These are phyloP conservation scores for Penicillium psychrofluorescens DNA, from an alignment of 495 filamentous ascomycete genomes.

Conservation along the genomic window DNA sequence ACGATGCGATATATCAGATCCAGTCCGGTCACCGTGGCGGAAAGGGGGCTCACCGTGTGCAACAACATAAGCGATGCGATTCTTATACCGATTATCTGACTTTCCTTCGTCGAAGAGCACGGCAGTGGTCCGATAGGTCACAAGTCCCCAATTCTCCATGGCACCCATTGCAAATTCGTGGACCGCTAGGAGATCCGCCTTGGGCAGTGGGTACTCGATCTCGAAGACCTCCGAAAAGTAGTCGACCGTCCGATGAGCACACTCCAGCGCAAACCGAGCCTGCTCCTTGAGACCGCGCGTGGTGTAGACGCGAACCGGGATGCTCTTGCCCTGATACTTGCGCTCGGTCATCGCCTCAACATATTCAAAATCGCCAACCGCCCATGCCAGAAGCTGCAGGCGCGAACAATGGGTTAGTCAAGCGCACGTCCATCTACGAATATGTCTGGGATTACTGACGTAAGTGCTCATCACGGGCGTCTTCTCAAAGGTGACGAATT, in stretches of 20 bases:
- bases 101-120: conserved; percentile 88
- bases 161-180: conserved; percentile 87
- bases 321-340: conserved; percentile 77
- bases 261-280: conserved; percentile 76
- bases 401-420: conserved; percentile 5
- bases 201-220: conserved; percentile 92
- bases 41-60: conserved; percentile 49
- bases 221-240: conserved; percentile 91
- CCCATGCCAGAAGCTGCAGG: conserved; percentile 77
- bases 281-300: conserved; percentile 86
- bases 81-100: conserved; percentile 80
- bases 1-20: conserved; percentile 4
- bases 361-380: conserved; percentile 93
- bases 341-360: conserved; percentile 82
- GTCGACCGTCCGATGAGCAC: conserved; percentile 83
- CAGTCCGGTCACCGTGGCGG: neutral
- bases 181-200: conserved; percentile 89
- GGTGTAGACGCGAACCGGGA: conserved; percentile 94
- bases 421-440: neutral
- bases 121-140: conserved; percentile 91
- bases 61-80: conserved; percentile 89
- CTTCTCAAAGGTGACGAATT: conserved; percentile 75
- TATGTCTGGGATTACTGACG: conserved; percentile 24
- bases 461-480: conserved; percentile 97
- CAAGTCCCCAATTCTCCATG: conserved; percentile 88